phyloP scores from a whole-genome alignment of 148 eudicot species.

The Rhododendron simsii region DNA sequence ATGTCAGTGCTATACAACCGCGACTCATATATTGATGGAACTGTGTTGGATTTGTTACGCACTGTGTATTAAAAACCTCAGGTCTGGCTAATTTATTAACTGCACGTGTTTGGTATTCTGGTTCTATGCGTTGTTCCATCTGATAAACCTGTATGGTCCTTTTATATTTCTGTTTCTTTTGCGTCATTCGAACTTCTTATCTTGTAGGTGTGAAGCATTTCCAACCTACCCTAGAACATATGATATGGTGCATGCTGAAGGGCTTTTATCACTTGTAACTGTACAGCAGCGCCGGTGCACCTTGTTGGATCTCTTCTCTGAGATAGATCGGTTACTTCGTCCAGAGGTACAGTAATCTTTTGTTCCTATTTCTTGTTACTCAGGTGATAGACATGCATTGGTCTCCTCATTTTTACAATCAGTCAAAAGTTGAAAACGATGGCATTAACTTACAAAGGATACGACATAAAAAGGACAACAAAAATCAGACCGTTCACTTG shows the following conservation, averaged over 20 bases:
- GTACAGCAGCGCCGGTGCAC: constrained; percentile 54
- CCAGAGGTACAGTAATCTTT: constrained; percentile 68
- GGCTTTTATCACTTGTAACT: constrained; percentile 68
- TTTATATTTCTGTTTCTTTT: background rate
- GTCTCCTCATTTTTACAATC: background rate
- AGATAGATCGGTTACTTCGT: constrained; percentile 94
- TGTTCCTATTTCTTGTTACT: background rate
- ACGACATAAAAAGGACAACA: background rate
- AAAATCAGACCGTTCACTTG: background rate
- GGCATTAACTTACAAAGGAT: background rate
- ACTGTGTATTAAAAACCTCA: background rate
- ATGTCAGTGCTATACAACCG: background rate
- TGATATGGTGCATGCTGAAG: constrained; percentile 91
- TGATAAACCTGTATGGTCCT: background rate
- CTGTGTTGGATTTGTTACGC: background rate
- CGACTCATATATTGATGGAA: background rate
- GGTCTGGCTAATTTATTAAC: background rate
- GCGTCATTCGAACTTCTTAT: background rate
- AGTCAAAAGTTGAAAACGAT: background rate
- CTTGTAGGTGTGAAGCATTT: constrained; percentile 90
- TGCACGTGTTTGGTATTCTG: background rate
- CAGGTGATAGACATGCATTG: background rate
- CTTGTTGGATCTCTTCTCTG: constrained; percentile 63
- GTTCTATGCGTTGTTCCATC: background rate
- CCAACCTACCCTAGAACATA: constrained; percentile 95